Percentiles rank a stretch among this genome's conserved stretches.
Evolutionary conservation across 768 basidiomycete species (phyloP).

Genomic region (Podaxis sp.): DNA sequence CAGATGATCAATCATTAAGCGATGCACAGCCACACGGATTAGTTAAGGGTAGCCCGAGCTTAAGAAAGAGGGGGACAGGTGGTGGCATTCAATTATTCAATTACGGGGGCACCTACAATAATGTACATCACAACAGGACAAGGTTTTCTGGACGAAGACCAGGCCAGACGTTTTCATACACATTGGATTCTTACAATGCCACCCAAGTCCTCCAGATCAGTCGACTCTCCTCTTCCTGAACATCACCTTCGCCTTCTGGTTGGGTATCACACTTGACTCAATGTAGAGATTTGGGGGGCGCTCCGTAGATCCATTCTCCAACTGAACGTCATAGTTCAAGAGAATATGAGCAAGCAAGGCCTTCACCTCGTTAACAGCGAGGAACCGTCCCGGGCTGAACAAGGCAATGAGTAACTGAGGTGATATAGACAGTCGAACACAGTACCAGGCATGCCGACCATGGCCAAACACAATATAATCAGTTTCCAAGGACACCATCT

Average conservation of each 20-base stretch:
- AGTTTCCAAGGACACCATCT: constrained; percentile 26
- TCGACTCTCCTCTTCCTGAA: constrained; percentile 12
- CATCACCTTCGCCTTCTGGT: constrained; percentile 10
- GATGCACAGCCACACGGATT: no score
- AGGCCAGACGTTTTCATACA: no score
- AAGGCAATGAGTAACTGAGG: neutral
- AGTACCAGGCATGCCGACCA: constrained; percentile 30
- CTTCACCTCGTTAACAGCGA: constrained; percentile 39
- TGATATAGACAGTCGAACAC: neutral
- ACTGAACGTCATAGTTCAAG: constrained; percentile 37
- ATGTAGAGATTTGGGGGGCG: neutral
- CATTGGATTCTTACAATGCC: no score
- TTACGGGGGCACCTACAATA: no score
- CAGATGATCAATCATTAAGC: no score
- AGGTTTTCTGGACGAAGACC: no score
- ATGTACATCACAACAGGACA: no score
- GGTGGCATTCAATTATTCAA: no score
- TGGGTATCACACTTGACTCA: neutral
- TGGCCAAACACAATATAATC: constrained; percentile 31
- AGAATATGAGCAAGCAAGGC: constrained; percentile 35
- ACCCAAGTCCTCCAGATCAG: neutral
- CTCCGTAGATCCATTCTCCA: constrained; percentile 11
- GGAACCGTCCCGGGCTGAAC: constrained; percentile 39
- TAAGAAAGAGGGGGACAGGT: no score
- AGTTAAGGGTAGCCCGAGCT: no score